Base-by-base conservation (phyloP, 202 grass and related monocot genomes). In the Musa balbisiana region DNA sequence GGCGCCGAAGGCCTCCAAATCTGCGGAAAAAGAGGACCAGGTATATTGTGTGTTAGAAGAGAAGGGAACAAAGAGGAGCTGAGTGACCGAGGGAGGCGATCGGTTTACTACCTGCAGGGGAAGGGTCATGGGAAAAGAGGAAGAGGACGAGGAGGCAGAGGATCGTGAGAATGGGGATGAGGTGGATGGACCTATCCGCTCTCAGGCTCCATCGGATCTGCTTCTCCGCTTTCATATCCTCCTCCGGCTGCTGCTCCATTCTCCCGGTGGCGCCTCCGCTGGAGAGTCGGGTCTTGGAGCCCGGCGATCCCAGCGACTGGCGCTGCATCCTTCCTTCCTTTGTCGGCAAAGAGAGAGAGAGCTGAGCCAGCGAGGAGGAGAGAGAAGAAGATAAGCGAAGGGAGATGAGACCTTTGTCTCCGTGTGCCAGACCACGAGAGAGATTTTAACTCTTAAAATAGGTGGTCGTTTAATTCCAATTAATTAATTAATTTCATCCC, bases 81-180 rank as follows among this genome's bases (percentile, higher is more conserved):
- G 24, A 58, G 59, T 1, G 43, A 51, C 9, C 11, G 49, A n/a
- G 12, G 9, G 10, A 11, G n/a, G 26, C 23, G 24, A 27, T 13
- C 29, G 5, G 14, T 13, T 16, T 13, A 25, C 6, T 21, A 66
- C 74, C 74, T 66, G 63, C 8, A 3, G 74, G 33, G 33, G 74
- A 51, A 59, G 74, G 74, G 3, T 76, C 74, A 16, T 76, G 74
- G 59, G 74, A 76, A 33, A 64, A 21, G 19, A 76, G 74, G 74
- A 49, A 76, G 74, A 76, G 74, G 29, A 76, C 24, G 74, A 76
- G 74, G 19, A 76, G 8, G 20, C 74, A 76, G 59, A 76, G 56
- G 33, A 76, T 11, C n/a, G 58, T 76, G 56, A 64, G 59, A 9
- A 76, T n/a, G 58, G 74, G 74, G 43, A 76, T 64, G 33, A 76